phyloP scores from a whole-genome alignment of 345 rosid genomes.

The Streptanthus diversifolius region DNA sequence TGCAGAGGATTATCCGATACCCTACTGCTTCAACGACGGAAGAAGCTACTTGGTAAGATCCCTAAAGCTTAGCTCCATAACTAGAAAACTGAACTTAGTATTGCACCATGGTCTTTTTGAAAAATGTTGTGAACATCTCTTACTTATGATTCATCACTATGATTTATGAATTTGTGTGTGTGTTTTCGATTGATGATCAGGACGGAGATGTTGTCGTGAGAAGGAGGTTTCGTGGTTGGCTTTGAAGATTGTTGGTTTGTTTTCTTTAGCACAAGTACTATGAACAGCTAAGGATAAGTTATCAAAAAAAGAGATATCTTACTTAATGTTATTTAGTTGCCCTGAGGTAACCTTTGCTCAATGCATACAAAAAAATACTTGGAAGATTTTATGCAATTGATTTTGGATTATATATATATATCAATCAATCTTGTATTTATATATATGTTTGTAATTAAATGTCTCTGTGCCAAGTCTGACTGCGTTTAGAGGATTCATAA shows the following conservation, averaged over 20 bases:
- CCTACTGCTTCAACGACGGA: conserved; percentile 34
- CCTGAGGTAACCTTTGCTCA: conserved; percentile 17
- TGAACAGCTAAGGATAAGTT: conserved; percentile 18
- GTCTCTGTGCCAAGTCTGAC: conserved; percentile 1
- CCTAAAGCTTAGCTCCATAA: background rate
- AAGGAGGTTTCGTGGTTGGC: background rate
- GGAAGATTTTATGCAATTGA: background rate
- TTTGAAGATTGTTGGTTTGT: conserved; percentile 31
- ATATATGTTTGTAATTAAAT: background rate
- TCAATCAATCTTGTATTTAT: background rate
- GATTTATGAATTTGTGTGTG: background rate
- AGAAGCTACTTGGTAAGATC: conserved; percentile 30
- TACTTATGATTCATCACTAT: background rate
- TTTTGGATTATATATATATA: background rate
- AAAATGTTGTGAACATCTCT: background rate
- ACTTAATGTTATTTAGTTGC: conserved; percentile 25
- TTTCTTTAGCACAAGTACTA: conserved; percentile 17
- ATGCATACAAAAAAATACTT: conserved; percentile 3
- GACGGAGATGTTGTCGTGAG: conserved; percentile 32
- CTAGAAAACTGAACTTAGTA: background rate
- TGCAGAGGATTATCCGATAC: conserved; percentile 53
- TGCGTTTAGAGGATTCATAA: background rate
- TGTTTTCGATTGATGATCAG: conserved; percentile 24
- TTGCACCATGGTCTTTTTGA: background rate
- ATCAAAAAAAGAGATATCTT: background rate